These are phyloP conservation scores for Entrophospora sp. DNA, from an alignment of 192 early-diverging fungal species.

Conservation along the genomic window DNA sequence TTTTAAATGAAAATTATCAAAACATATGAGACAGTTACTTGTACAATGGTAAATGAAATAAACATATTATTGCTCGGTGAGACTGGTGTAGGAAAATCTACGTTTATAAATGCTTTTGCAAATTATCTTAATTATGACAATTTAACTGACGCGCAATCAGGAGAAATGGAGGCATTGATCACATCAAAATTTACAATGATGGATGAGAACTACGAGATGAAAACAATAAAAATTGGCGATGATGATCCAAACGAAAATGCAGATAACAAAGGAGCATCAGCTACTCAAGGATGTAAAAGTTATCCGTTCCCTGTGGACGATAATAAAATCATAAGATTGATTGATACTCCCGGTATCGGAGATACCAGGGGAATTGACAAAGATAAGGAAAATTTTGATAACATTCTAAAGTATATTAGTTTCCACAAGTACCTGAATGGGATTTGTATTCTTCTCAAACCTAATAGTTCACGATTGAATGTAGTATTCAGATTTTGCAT, in stretches of 20 bases:
- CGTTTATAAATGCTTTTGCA: conserved; percentile 26
- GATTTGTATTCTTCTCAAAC: conserved; percentile 23
- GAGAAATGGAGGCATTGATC: conserved; percentile 18
- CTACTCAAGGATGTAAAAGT: conserved; percentile 16
- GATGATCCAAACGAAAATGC: conserved; percentile 16
- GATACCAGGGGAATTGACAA: conserved; percentile 25
- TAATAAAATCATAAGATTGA: conserved; percentile 19
- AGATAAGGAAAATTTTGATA: conserved; percentile 26
- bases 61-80: conserved; percentile 1
- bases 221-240: conserved; percentile 19
- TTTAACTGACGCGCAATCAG: conserved; percentile 14
- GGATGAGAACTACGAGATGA: conserved; percentile 9
- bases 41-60: no score
- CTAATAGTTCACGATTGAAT: conserved; percentile 18
- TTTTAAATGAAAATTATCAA: no score
- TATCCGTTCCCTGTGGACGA: conserved; percentile 20
- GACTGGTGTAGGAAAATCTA: conserved; percentile 25
- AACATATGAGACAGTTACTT: no score
- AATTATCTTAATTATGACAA: conserved; percentile 25
- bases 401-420: conserved; percentile 19
- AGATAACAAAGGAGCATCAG: conserved; percentile 11
- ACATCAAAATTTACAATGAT: conserved; percentile 13
- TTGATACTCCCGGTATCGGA: conserved; percentile 27
- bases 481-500: conserved; percentile 24
- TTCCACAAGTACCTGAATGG: conserved; percentile 21